phyloP scores from a whole-genome alignment of 805 yeast genomes.

The Schizosaccharomyces pombe region ASM294v3 CU329670.1:4233501-4234000 shows the following conservation, averaged over 20 bases:
- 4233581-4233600: conserved; percentile 58
- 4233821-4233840: conserved; percentile 77
- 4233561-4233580: conserved; percentile 34
- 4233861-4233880: conserved; percentile 63
- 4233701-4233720: conserved; percentile 94
- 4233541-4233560: conserved; percentile 46
- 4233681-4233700: conserved; percentile 72
- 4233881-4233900: conserved; percentile 65
- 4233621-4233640: conserved; percentile 83
- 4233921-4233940: conserved; percentile 49
- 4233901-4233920: conserved; percentile 58
- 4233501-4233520: too few relatives aligned
- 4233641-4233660: conserved; percentile 83
- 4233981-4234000: conserved; percentile 79
- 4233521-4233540: too few relatives aligned
- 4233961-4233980: conserved; percentile 58
- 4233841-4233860: conserved; percentile 76
- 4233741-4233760: conserved; percentile 84
- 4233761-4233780: conserved; percentile 91
- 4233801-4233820: conserved; percentile 82
- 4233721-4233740: conserved; percentile 57
- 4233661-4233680: conserved; percentile 77
- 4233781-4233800: conserved; percentile 33
- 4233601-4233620: conserved; percentile 70
- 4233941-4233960: conserved; percentile 72